Evolutionary conservation across 495 filamentous ascomycete genomes (phyloP).

Genomic region (Elasticomyces elasticus): DNA sequence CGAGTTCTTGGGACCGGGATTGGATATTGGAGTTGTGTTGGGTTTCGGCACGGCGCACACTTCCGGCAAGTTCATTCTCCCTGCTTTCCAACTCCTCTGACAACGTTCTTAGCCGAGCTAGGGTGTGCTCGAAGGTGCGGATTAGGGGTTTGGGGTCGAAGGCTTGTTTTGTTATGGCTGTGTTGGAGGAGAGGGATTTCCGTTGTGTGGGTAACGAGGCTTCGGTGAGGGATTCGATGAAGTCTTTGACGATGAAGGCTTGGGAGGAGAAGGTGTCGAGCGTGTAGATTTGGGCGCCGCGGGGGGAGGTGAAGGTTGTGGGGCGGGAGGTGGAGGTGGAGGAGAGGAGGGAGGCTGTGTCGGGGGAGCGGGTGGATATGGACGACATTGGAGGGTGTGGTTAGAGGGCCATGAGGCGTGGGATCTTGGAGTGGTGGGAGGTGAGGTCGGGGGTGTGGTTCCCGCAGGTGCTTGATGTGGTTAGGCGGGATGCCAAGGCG

Average conservation of each 20-base stretch:
- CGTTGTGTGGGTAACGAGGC: constrained; percentile 68
- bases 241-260: constrained; percentile 97
- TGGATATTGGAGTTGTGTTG: constrained; percentile 86
- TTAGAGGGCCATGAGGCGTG: too few relatives aligned
- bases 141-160: constrained; percentile 98
- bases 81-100: constrained; percentile 74
- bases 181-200: too few relatives aligned
- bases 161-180: constrained; percentile 35
- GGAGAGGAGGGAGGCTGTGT: constrained; percentile 19
- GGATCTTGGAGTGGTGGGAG: too few relatives aligned
- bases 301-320: constrained; percentile 3
- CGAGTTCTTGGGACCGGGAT: constrained; percentile 73
- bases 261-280: constrained; percentile 80
- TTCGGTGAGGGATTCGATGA: constrained; percentile 87
- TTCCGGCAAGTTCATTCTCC: constrained; percentile 82
- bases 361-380: constrained; percentile 4
- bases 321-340: constrained; percentile 5
- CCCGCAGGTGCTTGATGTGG: too few relatives aligned
- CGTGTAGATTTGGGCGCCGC: constrained; percentile 45
- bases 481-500: too few relatives aligned
- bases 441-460: too few relatives aligned
- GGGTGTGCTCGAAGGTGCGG: constrained; percentile 82
- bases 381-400: too few relatives aligned
- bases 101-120: constrained; percentile 65
- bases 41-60: constrained; percentile 80